Base-by-base conservation (phyloP, 176 grass and related monocot species). In the Stipa capillata region DNA sequence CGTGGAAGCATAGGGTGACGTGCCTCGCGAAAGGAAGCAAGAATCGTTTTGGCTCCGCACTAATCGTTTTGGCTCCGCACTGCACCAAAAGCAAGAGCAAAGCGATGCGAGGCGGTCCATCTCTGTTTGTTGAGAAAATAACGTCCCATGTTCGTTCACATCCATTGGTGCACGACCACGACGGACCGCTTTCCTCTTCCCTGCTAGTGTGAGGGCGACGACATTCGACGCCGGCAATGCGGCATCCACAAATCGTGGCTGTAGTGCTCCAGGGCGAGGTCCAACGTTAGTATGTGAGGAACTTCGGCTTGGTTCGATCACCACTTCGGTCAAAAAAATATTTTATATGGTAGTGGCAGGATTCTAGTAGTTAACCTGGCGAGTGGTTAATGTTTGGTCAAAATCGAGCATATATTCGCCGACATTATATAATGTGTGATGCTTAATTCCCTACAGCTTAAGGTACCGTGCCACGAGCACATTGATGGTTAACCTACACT, bases 271-370 rank as follows among this genome's bases (percentile, higher is more conserved):
- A 9, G n/a, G 6, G 40, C 33, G 6, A 84, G 49, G 53, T 52
- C 43, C n/a, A n/a, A 25, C 29, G 47, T 31, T 8, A 20, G 53
- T 72, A 24, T 50, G 7, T 10, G 4, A 13, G 35, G 13, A 14
- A 24, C 34, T 64, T 39, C 0, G 18, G 32, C 65, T 65, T 56
- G 35, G 32, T 36, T 63, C 17, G 15, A 0, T 11, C n/a, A 27
- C 18, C 25, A 40, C 43, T 71, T 28, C 8, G 29, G 52, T 78
- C 31, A 85, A 84, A 82, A 81, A 59, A 56, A 34, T 43, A 35
- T 6, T 57, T n/a, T 35, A 35, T 63, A n/a, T 63, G 59, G 34
- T 8, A 20, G 9, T 6, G 17, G 3, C 16, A n/a, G 7, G 16
- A 20, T 63, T 16, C 31, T 63, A 4, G n/a, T n/a, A n/a, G 14